Evolutionary conservation across 139 green algal genomes (phyloP).

Genomic region (Coelastrella sp.): DNA sequence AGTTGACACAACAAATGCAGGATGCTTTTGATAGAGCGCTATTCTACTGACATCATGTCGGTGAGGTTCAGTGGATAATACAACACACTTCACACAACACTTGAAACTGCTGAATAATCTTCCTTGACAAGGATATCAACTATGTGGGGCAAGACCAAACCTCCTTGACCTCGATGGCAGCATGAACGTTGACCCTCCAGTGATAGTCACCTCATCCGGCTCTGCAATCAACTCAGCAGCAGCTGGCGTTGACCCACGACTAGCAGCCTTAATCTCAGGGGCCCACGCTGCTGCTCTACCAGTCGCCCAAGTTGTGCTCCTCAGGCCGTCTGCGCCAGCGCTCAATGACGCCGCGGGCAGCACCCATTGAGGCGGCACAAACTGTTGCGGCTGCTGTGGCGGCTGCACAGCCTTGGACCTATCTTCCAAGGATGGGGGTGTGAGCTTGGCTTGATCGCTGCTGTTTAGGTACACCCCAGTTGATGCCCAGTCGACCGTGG

Average conservation of each 20-base stretch:
- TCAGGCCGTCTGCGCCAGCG: not conserved
- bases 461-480: not conserved
- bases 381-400: not conserved
- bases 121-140: too few relatives aligned
- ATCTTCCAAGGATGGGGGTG: not conserved
- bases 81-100: too few relatives aligned
- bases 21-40: too few relatives aligned
- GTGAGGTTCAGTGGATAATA: too few relatives aligned
- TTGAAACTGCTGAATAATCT: too few relatives aligned
- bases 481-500: not conserved
- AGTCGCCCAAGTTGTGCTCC: not conserved
- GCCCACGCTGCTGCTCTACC: not conserved
- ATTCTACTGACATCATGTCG: too few relatives aligned
- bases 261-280: not conserved
- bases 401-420: not conserved
- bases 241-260: not conserved
- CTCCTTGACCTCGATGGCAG: not conserved
- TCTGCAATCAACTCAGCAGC: not conserved
- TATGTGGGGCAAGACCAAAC: not conserved
- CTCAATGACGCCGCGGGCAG: not conserved
- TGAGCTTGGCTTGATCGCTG: not conserved
- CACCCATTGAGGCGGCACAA: not conserved
- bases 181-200: not conserved
- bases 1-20: too few relatives aligned
- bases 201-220: not conserved